Conservation (phyloP, 169 alveolate species). For the Plasmodium billcollinsi region DNA sequence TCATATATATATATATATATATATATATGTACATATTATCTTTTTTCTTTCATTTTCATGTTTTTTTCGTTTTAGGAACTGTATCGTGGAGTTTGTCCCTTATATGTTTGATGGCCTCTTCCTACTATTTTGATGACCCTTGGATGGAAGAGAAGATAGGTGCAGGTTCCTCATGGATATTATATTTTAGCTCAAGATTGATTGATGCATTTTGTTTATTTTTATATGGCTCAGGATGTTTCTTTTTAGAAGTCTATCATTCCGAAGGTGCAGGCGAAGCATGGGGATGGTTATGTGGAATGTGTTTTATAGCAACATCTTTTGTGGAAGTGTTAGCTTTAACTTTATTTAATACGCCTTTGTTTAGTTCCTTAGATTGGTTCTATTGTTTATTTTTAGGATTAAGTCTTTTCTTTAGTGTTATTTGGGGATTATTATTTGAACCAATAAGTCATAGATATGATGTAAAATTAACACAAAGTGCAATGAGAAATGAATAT, state of each 20-base stretch:
- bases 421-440: constrained; percentile 91
- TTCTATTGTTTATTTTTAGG: constrained; percentile 88
- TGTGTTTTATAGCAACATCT: constrained; percentile 84
- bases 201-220: constrained; percentile 88
- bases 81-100: constrained; percentile 89
- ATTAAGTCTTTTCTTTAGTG: constrained; percentile 83
- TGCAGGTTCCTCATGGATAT: constrained; percentile 90
- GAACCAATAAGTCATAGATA: constrained; percentile 92
- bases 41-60: background rate
- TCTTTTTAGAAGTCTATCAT: constrained; percentile 93
- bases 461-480: constrained; percentile 92
- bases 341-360: constrained; percentile 82
- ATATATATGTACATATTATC: background rate
- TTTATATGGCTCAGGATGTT: constrained; percentile 90
- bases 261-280: constrained; percentile 94
- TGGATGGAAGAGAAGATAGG: constrained; percentile 91
- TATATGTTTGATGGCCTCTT: constrained; percentile 88
- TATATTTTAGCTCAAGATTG: constrained; percentile 88
- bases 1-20: background rate
- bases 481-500: constrained; percentile 93
- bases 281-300: constrained; percentile 93
- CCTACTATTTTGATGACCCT: constrained; percentile 89
- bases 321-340: constrained; percentile 86
- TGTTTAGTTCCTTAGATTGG: constrained; percentile 85
- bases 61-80: constrained; percentile 75